Evolutionary conservation across 345 rosid species (phyloP).

Genomic region (Tarenaya hassleriana): DNA sequence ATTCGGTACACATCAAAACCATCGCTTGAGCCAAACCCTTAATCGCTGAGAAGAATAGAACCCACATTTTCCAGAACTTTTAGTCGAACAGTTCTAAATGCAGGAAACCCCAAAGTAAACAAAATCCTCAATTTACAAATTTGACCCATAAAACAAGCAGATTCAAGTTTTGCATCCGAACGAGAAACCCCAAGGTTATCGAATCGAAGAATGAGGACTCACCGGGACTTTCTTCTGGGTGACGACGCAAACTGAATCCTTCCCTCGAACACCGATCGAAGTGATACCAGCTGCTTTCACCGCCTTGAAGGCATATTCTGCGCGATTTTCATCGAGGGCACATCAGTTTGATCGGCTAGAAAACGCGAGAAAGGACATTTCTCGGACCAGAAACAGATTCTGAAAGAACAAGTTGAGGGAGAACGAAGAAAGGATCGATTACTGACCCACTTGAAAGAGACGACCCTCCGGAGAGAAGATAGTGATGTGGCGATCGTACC

Average conservation of each 20-base stretch:
- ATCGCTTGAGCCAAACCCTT: not conserved
- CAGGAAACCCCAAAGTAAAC: slow-evolving; percentile 6
- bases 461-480: slow-evolving; percentile 90
- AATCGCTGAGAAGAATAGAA: not conserved
- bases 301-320: slow-evolving; percentile 98
- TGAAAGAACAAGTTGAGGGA: not conserved
- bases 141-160: not conserved
- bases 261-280: slow-evolving; percentile 92
- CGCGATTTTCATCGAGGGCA: not conserved
- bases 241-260: slow-evolving; percentile 91
- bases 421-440: not conserved
- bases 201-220: slow-evolving; percentile 23
- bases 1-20: slow-evolving; percentile 1
- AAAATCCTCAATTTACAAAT: not conserved
- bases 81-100: not conserved
- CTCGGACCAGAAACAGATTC: not conserved
- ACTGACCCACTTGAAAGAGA: slow-evolving; percentile 80
- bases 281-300: slow-evolving; percentile 94
- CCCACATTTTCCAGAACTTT: not conserved
- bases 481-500: slow-evolving; percentile 85
- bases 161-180: not conserved
- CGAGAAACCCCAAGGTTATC: not conserved
- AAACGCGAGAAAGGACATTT: not conserved
- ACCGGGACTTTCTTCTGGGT: slow-evolving; percentile 99
- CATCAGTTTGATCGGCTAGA: not conserved